These are phyloP conservation scores for Ganoderma lingzhi DNA, from an alignment of 1,284 basidiomycete genomes.

Conservation along the genomic window DNA sequence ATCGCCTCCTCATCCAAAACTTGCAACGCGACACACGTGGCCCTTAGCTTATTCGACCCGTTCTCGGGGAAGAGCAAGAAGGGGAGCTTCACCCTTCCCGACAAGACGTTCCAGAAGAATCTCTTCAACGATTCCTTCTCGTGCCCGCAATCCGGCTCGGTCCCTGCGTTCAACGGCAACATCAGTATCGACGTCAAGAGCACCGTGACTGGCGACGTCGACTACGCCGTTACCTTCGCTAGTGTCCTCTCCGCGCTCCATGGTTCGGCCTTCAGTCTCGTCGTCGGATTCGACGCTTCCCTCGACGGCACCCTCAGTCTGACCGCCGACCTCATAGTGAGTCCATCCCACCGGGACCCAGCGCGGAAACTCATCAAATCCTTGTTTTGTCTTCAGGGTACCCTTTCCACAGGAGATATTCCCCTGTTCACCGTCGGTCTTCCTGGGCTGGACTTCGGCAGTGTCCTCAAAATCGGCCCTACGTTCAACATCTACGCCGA, in stretches of 20 bases:
- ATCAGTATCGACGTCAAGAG: not conserved
- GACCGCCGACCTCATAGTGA: not conserved
- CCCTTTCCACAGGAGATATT: not conserved
- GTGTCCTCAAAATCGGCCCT: slow-evolving; percentile 45
- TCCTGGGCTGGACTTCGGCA: slow-evolving; percentile 12
- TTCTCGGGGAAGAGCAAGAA: not conserved
- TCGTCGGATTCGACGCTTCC: slow-evolving; percentile 4
- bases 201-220: slow-evolving; percentile 2
- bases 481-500: slow-evolving; percentile 42
- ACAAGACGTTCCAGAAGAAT: not conserved
- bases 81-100: slow-evolving; percentile 6
- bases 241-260: not conserved
- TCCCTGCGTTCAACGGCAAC: not conserved
- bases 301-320: slow-evolving; percentile 6
- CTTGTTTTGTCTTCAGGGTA: not conserved
- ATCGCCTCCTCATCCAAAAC: too few relatives aligned
- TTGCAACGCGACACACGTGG: not conserved
- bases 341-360: not conserved
- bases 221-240: not conserved
- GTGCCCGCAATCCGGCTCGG: slow-evolving; percentile 10
- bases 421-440: not conserved
- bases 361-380: too few relatives aligned
- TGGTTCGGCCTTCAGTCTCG: not conserved
- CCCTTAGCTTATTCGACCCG: not conserved
- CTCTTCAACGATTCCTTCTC: slow-evolving; percentile 4